These are phyloP conservation scores for Camelina sativa DNA, from an alignment of 345 rosid species.

Conservation along the genomic window DNA sequence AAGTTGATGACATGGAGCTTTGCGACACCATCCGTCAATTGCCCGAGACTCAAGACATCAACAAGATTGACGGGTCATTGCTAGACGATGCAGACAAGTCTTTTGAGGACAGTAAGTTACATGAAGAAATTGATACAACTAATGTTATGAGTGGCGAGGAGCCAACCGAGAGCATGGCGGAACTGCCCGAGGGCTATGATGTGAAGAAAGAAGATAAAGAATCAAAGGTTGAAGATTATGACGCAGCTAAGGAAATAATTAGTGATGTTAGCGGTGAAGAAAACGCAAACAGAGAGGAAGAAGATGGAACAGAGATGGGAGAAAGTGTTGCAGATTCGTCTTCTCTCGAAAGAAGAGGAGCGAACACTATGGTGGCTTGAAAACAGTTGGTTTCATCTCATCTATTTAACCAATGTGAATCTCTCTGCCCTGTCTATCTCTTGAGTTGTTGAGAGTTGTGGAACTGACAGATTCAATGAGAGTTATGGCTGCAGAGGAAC, in stretches of 20 bases:
- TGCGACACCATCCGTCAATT: constrained; percentile 43
- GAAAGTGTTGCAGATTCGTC: constrained; percentile 38
- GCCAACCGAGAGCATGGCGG: constrained; percentile 31
- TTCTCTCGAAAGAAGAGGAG: constrained; percentile 44
- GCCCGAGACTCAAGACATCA: constrained; percentile 41
- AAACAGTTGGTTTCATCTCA: not conserved
- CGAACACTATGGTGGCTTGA: constrained; percentile 38
- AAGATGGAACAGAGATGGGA: constrained; percentile 37
- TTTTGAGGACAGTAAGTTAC: constrained; percentile 42
- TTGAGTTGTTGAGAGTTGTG: not conserved
- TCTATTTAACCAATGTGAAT: constrained; percentile 19
- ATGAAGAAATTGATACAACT: constrained; percentile 34
- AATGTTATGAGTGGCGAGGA: constrained; percentile 39
- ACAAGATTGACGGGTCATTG: constrained; percentile 47
- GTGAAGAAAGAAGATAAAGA: constrained; percentile 48
- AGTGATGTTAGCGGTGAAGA: constrained; percentile 35
- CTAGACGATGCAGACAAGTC: constrained; percentile 36
- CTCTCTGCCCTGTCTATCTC: not conserved
- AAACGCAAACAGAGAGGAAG: constrained; percentile 36
- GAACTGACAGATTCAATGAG: constrained; percentile 9
- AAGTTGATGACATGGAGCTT: constrained; percentile 55
- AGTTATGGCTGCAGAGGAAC: constrained; percentile 17
- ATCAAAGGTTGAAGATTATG: constrained; percentile 40
- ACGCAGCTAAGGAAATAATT: constrained; percentile 11
- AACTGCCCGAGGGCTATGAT: constrained; percentile 45